These are phyloP conservation scores for Neopestalotiopsis sp. DNA, from an alignment of 2,329 filamentous ascomycete species.

Conservation along the genomic window DNA sequence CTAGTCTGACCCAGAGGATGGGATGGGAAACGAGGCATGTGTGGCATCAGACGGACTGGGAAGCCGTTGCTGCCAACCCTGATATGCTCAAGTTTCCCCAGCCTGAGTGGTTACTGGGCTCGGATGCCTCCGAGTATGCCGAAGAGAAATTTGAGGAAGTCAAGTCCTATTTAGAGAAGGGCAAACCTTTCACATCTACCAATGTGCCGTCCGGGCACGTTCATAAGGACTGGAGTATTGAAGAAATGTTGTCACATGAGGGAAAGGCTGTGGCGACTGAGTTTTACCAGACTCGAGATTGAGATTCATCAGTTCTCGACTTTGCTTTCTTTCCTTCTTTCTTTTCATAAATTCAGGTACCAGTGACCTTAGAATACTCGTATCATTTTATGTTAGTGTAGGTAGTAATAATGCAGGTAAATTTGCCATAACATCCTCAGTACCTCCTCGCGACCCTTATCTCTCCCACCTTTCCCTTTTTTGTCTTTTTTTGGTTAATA, in stretches of 20 bases:
- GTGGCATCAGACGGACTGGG: slow-evolving; percentile 62
- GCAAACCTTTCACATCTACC: not conserved
- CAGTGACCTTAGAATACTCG: no score
- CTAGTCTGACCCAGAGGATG: slow-evolving; percentile 53
- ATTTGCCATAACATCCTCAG: no score
- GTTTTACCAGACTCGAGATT: not conserved
- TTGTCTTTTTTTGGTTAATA: no score
- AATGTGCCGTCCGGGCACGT: not conserved
- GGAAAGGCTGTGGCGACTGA: not conserved
- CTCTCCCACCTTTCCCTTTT: no score
- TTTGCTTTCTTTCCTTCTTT: no score
- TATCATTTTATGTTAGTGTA: no score
- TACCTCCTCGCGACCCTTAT: no score
- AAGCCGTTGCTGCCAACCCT: slow-evolving; percentile 51
- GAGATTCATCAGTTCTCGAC: no score
- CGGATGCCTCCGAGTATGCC: slow-evolving; percentile 53
- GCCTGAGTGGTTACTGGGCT: slow-evolving; percentile 56
- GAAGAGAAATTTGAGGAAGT: slow-evolving; percentile 42
- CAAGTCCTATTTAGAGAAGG: not conserved
- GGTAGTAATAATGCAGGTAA: no score
- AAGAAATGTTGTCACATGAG: not conserved
- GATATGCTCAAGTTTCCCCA: slow-evolving; percentile 52
- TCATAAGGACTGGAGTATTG: not conserved
- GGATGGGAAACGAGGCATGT: slow-evolving; percentile 54
- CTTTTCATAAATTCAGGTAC: no score